Base-by-base conservation (phyloP, 257 asterid genomes). In the Craterostigma plantagineum region DNA sequence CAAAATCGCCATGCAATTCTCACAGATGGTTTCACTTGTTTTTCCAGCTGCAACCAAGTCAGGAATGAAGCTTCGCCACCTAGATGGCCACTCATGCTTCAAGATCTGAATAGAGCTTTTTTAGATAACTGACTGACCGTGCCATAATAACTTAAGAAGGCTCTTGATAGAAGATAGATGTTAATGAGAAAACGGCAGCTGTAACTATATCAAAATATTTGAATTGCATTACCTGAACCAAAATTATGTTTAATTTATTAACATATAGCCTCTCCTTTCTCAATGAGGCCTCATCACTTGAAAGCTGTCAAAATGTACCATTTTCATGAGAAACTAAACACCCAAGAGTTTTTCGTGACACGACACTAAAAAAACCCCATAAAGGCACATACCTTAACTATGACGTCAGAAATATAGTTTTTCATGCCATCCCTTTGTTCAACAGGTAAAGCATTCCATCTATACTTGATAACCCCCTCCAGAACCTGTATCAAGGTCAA, bases 361-460 rank as follows among this genome's bases (percentile, higher is more conserved):
- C 18, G 46, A 13, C 45, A 35, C n/a, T 11, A 33, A 49, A 43
- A 3, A 18, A 17, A 14, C 10, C 41, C 53, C 48, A n/a, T 11
- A 11, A 42, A 48, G 14, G 34, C 10, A 10, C 15, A 17, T 67
- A 87, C 97, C 92, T 81, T 81, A n/a, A 87, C 97, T 46, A 87
- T 87, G 50, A 87, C 93, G 41, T 87, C 95, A 67, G 97, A 87
- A 48, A 87, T 87, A 68, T 81, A 87, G 59, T 87, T 87, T 51
- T 87, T 87, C 97, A 87, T 81, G 64, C 97, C 97, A 69, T 78
- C 95, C 52, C 97, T 69, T 62, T 87, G 95, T 57, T 78, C 95
- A 46, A 64, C 85, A 3, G 95, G 97, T 63, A 87, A 66, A 10
- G 95, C 97, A 57, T 87, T 87, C 97, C 97, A 87, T 63, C 93